Conservation (phyloP, 805 yeast genomes). For the Isabelozyma rhagii region DNA sequence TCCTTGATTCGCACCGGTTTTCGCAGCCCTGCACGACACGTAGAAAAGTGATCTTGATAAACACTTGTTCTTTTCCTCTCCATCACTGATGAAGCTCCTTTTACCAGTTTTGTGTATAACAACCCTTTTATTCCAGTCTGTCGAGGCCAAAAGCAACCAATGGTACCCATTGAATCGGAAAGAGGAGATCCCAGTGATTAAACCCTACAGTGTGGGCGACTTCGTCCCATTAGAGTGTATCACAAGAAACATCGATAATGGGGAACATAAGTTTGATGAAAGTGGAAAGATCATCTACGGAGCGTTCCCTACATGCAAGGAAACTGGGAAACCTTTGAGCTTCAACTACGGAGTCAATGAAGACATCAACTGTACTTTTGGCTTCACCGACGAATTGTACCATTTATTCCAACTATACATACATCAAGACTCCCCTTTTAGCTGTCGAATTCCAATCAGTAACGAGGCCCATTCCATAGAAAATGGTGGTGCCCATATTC, state of each 20-base stretch:
- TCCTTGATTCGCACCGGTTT: no score
- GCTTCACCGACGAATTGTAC: constrained; percentile 59
- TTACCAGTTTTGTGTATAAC: no score
- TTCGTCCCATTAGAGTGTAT: constrained; percentile 56
- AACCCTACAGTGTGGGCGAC: constrained; percentile 40
- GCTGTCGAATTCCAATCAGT: constrained; percentile 59
- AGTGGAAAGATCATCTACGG: constrained; percentile 55
- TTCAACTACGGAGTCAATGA: constrained; percentile 52
- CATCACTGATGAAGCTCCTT: no score
- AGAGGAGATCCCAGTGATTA: constrained; percentile 35
- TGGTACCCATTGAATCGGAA: constrained; percentile 33
- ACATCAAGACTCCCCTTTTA: constrained; percentile 74
- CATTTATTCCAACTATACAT: constrained; percentile 73
- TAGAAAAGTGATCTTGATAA: no score
- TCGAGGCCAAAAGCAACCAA: neutral
- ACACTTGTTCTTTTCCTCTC: no score
- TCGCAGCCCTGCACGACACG: no score
- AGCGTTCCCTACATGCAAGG: constrained; percentile 61
- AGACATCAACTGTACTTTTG: constrained; percentile 57
- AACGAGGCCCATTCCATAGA: constrained; percentile 40
- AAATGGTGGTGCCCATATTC: constrained; percentile 48
- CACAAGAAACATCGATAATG: constrained; percentile 64
- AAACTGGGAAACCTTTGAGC: constrained; percentile 58
- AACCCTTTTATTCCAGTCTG: no score
- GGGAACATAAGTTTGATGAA: constrained; percentile 72